These are phyloP conservation scores for Suhomyces tanzawaensis DNA, from an alignment of 805 yeast genomes.

Conservation along the genomic window DNA sequence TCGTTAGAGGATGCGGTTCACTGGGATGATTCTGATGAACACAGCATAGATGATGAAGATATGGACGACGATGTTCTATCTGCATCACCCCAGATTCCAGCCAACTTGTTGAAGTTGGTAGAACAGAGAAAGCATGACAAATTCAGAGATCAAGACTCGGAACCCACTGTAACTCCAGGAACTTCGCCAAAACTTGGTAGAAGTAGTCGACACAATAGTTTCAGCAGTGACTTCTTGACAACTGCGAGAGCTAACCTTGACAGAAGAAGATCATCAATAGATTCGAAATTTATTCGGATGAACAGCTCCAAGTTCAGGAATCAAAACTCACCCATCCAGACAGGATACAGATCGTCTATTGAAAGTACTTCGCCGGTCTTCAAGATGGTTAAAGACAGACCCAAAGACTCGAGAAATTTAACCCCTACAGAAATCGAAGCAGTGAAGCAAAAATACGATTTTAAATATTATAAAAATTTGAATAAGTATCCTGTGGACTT, in stretches of 20 bases:
- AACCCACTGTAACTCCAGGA: constrained; percentile 26
- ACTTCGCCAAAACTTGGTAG: constrained; percentile 27
- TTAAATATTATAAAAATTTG: constrained; percentile 42
- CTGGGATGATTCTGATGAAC: constrained; percentile 23
- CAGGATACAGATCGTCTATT: constrained; percentile 4
- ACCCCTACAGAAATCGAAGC: constrained; percentile 8
- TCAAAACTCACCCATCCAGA: constrained; percentile 5
- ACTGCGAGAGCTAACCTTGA: constrained; percentile 21
- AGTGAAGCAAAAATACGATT: constrained; percentile 26
- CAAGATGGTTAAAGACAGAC: constrained; percentile 1
- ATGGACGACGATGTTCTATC: constrained; percentile 47
- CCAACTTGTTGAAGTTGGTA: constrained; percentile 52
- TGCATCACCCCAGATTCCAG: constrained; percentile 70
- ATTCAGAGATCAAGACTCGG: constrained; percentile 21
- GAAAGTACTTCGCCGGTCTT: constrained; percentile 7
- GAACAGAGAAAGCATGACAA: constrained; percentile 46
- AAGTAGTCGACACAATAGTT: constrained; percentile 20
- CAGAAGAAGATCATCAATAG: constrained; percentile 33
- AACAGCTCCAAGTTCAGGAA: constrained; percentile 16
- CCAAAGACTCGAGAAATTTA: constrained; percentile 9
- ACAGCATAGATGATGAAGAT: constrained; percentile 39
- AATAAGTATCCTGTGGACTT: constrained; percentile 29
- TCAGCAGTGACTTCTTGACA: constrained; percentile 13
- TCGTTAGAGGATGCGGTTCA: constrained; percentile 15
- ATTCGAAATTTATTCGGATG: constrained; percentile 22